Base-by-base conservation (phyloP, 441 rosid genomes). In the Biscutella laevigata region DNA sequence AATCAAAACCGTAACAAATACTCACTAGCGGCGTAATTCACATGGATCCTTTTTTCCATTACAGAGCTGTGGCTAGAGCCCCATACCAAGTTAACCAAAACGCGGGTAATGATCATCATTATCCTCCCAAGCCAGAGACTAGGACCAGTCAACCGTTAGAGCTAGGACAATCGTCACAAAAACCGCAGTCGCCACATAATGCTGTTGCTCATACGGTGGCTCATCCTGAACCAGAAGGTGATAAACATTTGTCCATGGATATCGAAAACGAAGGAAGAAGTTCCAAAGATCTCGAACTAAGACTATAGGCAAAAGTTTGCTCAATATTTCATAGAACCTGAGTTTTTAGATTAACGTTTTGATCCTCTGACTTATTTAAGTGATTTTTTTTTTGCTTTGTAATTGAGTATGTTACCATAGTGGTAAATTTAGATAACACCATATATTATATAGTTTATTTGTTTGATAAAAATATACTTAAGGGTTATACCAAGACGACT, bases 1-100 rank as follows among this genome's bases (percentile, higher is more conserved):
- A n/a, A n/a, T n/a, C n/a, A n/a, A n/a, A n/a, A n/a, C n/a, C n/a
- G n/a, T n/a, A n/a, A n/a, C n/a, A n/a, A n/a, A n/a, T n/a, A n/a
- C n/a, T n/a, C n/a, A n/a, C n/a, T n/a, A n/a, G n/a, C n/a, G n/a
- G n/a, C 14, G 11, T 32, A 5, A 25, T 26, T 32, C 14, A 34
- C 12, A 15, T 25, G n/a, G 0, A n/a, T 50, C 16, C 4, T 28
- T 6, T 30, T 7, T 37, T 15, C 10, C 5, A 5, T 61, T 28
- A 26, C 78, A 83, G 94, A 69, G 70, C 66, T 16, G 60, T 72
- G 25, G 73, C 86, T 51, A 78, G 68, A 60, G 86, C 87, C 4
- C 95, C 95, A 17, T 86, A 86, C 74, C 84, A 76, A 67, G 51
- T 65, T 25, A 62, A 64, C 64, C 49, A 36, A 48, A 61, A 54